Evolutionary conservation across 192 early-diverging fungal genomes (phyloP).

Genomic region (Chytriomyces hyalinus): DNA sequence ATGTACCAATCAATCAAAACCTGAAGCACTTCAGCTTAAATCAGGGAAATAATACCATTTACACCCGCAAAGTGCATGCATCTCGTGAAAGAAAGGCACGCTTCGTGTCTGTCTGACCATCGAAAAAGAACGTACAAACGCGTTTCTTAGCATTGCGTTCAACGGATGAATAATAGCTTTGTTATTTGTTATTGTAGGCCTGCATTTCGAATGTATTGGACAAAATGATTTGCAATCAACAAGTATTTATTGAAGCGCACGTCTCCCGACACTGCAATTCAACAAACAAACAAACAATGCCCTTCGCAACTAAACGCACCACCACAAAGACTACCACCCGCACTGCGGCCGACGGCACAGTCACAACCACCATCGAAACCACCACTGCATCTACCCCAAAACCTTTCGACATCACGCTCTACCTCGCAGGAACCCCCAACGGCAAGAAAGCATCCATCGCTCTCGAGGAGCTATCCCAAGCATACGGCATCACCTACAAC

Average conservation of each 20-base stretch:
- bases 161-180: neutral
- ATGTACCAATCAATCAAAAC: no score
- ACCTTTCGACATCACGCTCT: neutral
- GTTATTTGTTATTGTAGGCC: neutral
- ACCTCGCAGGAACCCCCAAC: slow-evolving; percentile 51
- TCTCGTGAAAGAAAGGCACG: no score
- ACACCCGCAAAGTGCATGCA: no score
- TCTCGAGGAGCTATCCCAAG: slow-evolving; percentile 55
- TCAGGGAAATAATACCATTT: no score
- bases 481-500: slow-evolving; percentile 40
- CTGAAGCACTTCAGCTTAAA: no score
- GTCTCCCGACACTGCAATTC: neutral
- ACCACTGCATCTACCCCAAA: neutral
- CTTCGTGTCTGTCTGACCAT: no score
- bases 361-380: neutral
- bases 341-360: neutral
- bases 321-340: neutral
- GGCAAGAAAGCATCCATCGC: slow-evolving; percentile 57
- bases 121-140: neutral
- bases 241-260: neutral
- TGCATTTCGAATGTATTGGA: no score
- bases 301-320: neutral
- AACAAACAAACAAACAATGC: neutral
- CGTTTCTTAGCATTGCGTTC: neutral
- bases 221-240: neutral